Conservation (phyloP, 768 basidiomycete genomes). For the Leccinum boreale region DNA sequence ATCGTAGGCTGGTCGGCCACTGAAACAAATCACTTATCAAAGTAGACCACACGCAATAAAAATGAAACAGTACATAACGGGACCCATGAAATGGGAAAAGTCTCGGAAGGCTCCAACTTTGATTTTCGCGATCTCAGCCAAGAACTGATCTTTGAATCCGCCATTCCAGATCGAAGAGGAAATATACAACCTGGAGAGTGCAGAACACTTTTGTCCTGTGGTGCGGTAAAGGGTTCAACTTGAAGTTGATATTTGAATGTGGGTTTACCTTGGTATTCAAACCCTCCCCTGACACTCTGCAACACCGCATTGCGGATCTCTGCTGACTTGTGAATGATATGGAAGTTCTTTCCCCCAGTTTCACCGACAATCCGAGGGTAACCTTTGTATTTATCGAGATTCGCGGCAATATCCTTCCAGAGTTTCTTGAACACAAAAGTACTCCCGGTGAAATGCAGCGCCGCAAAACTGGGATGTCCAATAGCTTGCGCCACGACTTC, state of each 20-base stretch:
- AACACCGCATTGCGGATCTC: slow-evolving; percentile 87
- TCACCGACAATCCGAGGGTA: slow-evolving; percentile 98
- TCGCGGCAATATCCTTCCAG: slow-evolving; percentile 92
- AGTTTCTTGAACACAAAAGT: slow-evolving; percentile 92
- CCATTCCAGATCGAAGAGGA: slow-evolving; percentile 79
- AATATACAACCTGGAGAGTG: slow-evolving; percentile 88
- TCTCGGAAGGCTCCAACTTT: slow-evolving; percentile 76
- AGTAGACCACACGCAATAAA: background rate
- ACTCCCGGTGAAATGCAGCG: slow-evolving; percentile 95
- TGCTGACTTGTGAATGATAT: slow-evolving; percentile 84
- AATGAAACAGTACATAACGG: slow-evolving; percentile 71
- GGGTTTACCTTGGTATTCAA: slow-evolving; percentile 86
- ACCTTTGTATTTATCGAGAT: slow-evolving; percentile 80
- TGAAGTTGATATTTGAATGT: background rate
- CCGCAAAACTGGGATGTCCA: slow-evolving; percentile 74
- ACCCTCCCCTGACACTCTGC: slow-evolving; percentile 83
- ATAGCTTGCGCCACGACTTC: slow-evolving; percentile 86
- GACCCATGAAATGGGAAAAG: slow-evolving; percentile 88
- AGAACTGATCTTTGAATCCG: slow-evolving; percentile 81
- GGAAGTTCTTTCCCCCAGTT: slow-evolving; percentile 99
- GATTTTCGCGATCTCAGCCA: slow-evolving; percentile 78
- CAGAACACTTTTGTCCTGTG: slow-evolving; percentile 93
- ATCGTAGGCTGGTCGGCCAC: slow-evolving; percentile 84
- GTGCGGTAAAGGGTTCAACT: background rate
- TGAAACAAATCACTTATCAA: slow-evolving; percentile 26